Percentiles rank a stretch among this genome's conserved stretches.
phyloP scores from a whole-genome alignment of 1,284 basidiomycete genomes.

The Phylloboletellus chloephorus region DNA sequence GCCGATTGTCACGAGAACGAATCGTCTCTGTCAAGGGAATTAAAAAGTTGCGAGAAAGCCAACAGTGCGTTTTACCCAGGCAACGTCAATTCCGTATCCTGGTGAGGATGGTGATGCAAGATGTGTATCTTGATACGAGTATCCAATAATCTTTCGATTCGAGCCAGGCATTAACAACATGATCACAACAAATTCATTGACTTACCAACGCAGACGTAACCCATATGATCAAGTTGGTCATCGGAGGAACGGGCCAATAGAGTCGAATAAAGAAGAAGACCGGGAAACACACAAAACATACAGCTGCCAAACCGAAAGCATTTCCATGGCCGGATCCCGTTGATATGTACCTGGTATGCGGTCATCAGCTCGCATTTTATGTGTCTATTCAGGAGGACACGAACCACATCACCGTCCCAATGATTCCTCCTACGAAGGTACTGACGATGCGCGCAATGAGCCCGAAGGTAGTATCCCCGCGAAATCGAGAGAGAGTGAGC shows the following conservation, averaged over 20 bases:
- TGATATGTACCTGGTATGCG: conserved; percentile 61
- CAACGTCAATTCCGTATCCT: conserved; percentile 55
- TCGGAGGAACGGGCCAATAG: conserved; percentile 70
- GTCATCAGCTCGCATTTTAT: neutral
- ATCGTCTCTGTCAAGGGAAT: conserved; percentile 43
- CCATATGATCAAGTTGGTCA: conserved; percentile 70
- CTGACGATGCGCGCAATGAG: conserved; percentile 58
- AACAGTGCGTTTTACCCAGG: conserved; percentile 47
- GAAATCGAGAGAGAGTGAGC: conserved; percentile 60
- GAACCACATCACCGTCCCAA: conserved; percentile 70
- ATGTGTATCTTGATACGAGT: conserved; percentile 63
- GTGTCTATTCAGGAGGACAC: conserved; percentile 14
- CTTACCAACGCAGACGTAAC: conserved; percentile 64
- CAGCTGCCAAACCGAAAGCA: conserved; percentile 69
- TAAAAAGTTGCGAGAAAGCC: neutral
- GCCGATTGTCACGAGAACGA: conserved; percentile 56
- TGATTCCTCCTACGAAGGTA: conserved; percentile 65
- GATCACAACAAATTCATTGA: neutral
- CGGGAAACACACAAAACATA: conserved; percentile 67
- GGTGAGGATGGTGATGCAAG: conserved; percentile 41
- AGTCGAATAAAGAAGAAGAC: conserved; percentile 63
- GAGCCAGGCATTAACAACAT: neutral
- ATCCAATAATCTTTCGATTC: conserved; percentile 55
- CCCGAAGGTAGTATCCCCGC: conserved; percentile 73
- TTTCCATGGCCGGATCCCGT: conserved; percentile 61